Percentiles rank a stretch among this genome's conserved stretches.
These are phyloP conservation scores for Daldinia vernicosa DNA, from an alignment of 495 filamentous ascomycete species.

Conservation along the genomic window DNA sequence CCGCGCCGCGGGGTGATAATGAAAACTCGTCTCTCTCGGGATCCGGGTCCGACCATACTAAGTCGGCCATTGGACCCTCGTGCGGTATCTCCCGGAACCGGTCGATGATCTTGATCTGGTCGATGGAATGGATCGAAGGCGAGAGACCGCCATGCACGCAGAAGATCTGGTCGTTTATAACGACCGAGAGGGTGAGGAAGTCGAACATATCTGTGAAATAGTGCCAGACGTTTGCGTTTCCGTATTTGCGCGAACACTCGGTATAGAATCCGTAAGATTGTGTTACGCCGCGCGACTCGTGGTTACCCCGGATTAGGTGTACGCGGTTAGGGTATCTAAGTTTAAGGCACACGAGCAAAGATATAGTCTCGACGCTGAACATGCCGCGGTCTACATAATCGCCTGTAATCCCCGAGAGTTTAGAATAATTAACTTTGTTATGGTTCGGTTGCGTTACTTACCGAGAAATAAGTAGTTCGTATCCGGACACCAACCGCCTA, in stretches of 20 bases:
- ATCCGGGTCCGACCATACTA: constrained; percentile 98
- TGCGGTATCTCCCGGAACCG: constrained; percentile 98
- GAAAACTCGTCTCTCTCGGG: constrained; percentile 96
- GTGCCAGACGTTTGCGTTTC: constrained; percentile 98
- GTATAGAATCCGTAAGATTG: constrained; percentile 99
- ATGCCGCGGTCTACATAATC: constrained; percentile 98
- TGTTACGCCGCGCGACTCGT: constrained; percentile 95
- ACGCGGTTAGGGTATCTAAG: constrained; percentile 91
- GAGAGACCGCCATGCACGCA: constrained; percentile 96
- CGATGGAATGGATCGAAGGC: constrained; percentile 96
- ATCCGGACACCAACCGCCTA: constrained; percentile 94
- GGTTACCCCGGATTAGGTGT: constrained; percentile 93
- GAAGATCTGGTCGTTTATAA: constrained; percentile 98
- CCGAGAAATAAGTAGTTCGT: constrained; percentile 98
- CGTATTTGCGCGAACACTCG: constrained; percentile 96
- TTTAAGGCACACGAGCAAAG: constrained; percentile 92
- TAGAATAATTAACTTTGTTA: neutral
- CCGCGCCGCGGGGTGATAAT: constrained; percentile 89
- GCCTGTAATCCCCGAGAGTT: constrained; percentile 57
- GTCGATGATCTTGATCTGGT: constrained; percentile 99
- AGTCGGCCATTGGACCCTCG: constrained; percentile 98
- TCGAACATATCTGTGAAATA: constrained; percentile 99
- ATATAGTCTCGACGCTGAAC: constrained; percentile 97
- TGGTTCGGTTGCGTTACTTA: constrained; percentile 49
- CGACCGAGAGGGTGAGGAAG: constrained; percentile 93